phyloP scores from a whole-genome alignment of 805 yeast species.

The Nakazawaea wyomingensis region DNA sequence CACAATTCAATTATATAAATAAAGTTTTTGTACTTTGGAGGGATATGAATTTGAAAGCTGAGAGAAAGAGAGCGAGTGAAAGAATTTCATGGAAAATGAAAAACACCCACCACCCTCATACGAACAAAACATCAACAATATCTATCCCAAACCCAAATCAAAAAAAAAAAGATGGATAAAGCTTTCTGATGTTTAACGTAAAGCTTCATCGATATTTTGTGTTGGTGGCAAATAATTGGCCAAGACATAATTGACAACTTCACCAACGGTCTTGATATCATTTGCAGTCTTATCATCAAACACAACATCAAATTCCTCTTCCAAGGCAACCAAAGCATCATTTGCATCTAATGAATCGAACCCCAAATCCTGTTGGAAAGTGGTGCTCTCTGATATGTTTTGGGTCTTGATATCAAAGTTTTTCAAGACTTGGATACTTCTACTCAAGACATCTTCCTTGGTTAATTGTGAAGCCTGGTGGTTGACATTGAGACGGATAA shows the following conservation, averaged over 20 bases:
- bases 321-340: constrained; percentile 93
- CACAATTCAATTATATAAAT: too few species aligned
- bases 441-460: constrained; percentile 72
- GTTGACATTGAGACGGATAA: constrained; percentile 14
- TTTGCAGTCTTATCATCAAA: constrained; percentile 40
- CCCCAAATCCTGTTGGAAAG: constrained; percentile 68
- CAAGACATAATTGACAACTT: constrained; percentile 50
- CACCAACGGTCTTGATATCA: constrained; percentile 56
- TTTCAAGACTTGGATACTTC: constrained; percentile 75
- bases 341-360: constrained; percentile 92
- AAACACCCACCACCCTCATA: too few species aligned
- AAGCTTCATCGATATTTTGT: constrained; percentile 28
- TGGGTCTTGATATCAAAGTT: constrained; percentile 37
- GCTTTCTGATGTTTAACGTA: constrained; percentile 24
- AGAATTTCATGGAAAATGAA: too few species aligned
- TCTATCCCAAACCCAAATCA: not conserved
- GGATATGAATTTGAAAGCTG: too few species aligned
- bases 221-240: constrained; percentile 29
- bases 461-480: constrained; percentile 56
- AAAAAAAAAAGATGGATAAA: not conserved
- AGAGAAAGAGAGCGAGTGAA: too few species aligned
- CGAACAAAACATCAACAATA: not conserved
- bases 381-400: constrained; percentile 32
- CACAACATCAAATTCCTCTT: constrained; percentile 60
- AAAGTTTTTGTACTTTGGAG: too few species aligned